Conservation (phyloP, 148 eudicot species). For the Dysphania ambrosioides region DNA sequence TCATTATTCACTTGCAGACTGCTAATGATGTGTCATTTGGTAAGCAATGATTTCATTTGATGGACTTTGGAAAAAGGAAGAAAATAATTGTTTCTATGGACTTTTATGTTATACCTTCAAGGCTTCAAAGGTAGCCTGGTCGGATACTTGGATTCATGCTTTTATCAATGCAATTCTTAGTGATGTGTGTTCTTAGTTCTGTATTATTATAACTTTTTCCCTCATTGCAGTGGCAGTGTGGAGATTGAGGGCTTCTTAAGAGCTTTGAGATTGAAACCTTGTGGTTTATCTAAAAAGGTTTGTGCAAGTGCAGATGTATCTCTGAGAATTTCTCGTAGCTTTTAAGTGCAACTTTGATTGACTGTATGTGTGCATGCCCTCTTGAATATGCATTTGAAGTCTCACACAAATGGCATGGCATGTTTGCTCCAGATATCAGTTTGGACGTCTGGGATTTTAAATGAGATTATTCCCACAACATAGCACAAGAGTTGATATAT, state of each 20-base stretch:
- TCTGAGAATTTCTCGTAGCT: neutral
- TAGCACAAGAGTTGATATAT: too few species aligned
- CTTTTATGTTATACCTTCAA: neutral
- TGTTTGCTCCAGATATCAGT: too few species aligned
- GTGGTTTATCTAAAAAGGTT: slow-evolving; percentile 63
- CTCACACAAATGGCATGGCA: neutral
- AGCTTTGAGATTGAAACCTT: slow-evolving; percentile 58
- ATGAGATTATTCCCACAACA: too few species aligned
- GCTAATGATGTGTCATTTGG: neutral
- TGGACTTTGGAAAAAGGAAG: neutral
- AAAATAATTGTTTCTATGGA: neutral
- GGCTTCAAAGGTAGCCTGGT: too few species aligned
- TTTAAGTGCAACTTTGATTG: too few species aligned
- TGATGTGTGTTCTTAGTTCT: neutral
- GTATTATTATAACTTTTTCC: slow-evolving; percentile 4
- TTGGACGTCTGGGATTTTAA: too few species aligned
- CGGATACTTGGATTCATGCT: neutral
- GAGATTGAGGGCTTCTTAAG: slow-evolving; percentile 45
- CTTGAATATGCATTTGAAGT: neutral
- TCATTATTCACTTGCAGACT: too few species aligned
- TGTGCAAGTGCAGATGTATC: neutral
- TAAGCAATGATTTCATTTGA: neutral
- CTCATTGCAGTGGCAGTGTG: slow-evolving; percentile 55
- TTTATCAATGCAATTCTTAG: neutral
- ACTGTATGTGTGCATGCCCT: too few species aligned